Conservation (phyloP, 192 early-diverging fungal species). For the Backusella macrospora region DNA sequence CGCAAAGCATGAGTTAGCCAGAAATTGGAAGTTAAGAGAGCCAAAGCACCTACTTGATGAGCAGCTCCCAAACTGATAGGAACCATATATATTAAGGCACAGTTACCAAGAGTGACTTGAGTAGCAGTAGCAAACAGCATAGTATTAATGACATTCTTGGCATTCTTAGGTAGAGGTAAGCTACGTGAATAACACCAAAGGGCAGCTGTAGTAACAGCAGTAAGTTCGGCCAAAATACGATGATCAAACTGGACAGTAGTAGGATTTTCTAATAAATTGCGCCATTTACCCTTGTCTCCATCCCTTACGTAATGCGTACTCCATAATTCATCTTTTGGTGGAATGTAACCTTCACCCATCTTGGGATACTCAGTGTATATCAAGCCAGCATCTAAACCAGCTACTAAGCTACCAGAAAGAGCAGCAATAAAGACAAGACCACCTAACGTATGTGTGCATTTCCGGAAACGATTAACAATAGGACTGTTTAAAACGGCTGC, state of each 20-base stretch:
- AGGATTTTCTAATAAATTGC: slow-evolving; percentile 92
- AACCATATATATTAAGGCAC: slow-evolving; percentile 91
- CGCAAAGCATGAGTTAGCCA: slow-evolving; percentile 75
- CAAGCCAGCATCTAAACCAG: slow-evolving; percentile 94
- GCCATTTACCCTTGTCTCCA: slow-evolving; percentile 62
- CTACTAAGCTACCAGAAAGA: slow-evolving; percentile 92
- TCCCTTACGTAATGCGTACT: slow-evolving; percentile 51
- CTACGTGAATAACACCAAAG: slow-evolving; percentile 78
- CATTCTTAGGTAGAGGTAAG: slow-evolving; percentile 69
- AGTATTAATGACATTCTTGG: slow-evolving; percentile 67
- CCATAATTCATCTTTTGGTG: slow-evolving; percentile 68
- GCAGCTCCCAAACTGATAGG: slow-evolving; percentile 91
- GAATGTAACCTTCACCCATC: slow-evolving; percentile 87
- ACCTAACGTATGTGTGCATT: slow-evolving; percentile 58
- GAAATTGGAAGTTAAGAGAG: slow-evolving; percentile 79
- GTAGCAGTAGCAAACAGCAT: slow-evolving; percentile 72
- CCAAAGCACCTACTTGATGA: slow-evolving; percentile 92
- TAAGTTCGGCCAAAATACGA: slow-evolving; percentile 85
- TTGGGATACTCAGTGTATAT: slow-evolving; percentile 96
- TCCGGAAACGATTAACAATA: slow-evolving; percentile 62
- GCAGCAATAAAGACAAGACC: slow-evolving; percentile 83
- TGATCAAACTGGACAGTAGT: slow-evolving; percentile 95
- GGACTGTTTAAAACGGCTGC: slow-evolving; percentile 55
- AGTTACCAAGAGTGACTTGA: slow-evolving; percentile 90
- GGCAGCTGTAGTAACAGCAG: slow-evolving; percentile 68